phyloP scores from a whole-genome alignment of 306 rosid species.

The Lagenaria siceraria region DNA sequence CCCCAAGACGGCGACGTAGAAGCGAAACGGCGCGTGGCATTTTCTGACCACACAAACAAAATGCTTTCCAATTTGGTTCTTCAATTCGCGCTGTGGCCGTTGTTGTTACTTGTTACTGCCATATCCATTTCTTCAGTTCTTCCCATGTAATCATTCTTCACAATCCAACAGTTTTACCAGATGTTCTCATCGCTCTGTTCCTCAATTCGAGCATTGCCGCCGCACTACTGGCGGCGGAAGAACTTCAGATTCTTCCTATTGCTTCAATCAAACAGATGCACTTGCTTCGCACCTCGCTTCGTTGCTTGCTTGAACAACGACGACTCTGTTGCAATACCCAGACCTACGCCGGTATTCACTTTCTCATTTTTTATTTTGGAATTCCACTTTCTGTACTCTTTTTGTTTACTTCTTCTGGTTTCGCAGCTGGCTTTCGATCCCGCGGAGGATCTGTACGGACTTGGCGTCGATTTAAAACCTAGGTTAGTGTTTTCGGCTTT shows the following conservation, averaged over 20 bases:
- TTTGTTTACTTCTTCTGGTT: not conserved
- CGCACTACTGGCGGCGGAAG: slow-evolving; percentile 17
- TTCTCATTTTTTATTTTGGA: not conserved
- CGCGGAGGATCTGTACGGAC: slow-evolving; percentile 56
- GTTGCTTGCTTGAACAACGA: slow-evolving; percentile 34
- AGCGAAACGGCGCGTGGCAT: not conserved
- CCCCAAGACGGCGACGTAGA: not conserved
- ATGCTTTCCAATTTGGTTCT: not conserved
- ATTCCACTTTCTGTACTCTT: not conserved
- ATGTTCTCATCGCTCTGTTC: slow-evolving; percentile 20
- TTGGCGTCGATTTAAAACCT: slow-evolving; percentile 46
- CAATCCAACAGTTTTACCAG: not conserved
- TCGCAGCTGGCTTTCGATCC: slow-evolving; percentile 57
- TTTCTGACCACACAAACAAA: not conserved
- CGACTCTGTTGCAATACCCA: slow-evolving; percentile 36
- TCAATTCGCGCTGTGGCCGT: not conserved
- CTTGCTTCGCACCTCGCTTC: slow-evolving; percentile 15
- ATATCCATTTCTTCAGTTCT: not conserved
- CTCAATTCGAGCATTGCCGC: slow-evolving; percentile 23
- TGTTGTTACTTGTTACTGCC: too few species aligned
- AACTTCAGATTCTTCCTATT: slow-evolving; percentile 18
- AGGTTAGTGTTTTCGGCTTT: slow-evolving; percentile 25
- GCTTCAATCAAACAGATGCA: slow-evolving; percentile 20
- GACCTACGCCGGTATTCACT: slow-evolving; percentile 26
- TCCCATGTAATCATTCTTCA: not conserved